These are phyloP conservation scores for Cryptococcus deneoformans DNA, from an alignment of 1,284 basidiomycete species.

Conservation along the genomic window DNA sequence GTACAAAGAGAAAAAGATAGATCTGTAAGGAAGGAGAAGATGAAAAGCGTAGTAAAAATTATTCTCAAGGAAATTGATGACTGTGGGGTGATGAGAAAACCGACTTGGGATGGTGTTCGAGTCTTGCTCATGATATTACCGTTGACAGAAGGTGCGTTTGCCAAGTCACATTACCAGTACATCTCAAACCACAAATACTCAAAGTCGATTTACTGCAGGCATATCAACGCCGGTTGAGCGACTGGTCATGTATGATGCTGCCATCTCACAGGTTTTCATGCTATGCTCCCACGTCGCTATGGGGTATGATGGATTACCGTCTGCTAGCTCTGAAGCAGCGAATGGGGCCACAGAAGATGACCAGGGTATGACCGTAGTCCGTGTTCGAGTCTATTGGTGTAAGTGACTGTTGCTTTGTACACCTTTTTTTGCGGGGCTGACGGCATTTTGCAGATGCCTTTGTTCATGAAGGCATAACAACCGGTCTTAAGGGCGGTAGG, in stretches of 20 bases:
- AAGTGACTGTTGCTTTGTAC: conserved; percentile 8
- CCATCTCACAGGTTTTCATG: conserved; percentile 64
- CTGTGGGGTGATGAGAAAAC: conserved; percentile 71
- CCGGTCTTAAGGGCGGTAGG: conserved; percentile 72
- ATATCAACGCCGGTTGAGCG: conserved; percentile 58
- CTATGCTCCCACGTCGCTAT: conserved; percentile 62
- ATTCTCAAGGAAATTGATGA: conserved; percentile 73
- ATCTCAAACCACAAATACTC: background rate
- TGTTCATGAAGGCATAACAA: conserved; percentile 72
- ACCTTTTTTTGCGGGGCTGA: background rate
- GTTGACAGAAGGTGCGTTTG: conserved; percentile 67
- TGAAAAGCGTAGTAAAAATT: conserved; percentile 64
- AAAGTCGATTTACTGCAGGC: conserved; percentile 33
- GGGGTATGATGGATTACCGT: conserved; percentile 55
- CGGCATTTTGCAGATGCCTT: conserved; percentile 53
- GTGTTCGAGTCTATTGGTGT: conserved; percentile 78
- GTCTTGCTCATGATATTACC: conserved; percentile 72
- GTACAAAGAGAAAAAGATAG: conserved; percentile 47
- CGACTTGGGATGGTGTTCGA: conserved; percentile 79
- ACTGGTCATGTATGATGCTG: conserved; percentile 61
- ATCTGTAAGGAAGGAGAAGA: conserved; percentile 49
- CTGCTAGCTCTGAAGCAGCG: conserved; percentile 15
- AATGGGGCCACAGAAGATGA: conserved; percentile 52
- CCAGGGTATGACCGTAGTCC: conserved; percentile 50
- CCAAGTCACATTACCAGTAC: background rate